These are phyloP conservation scores for Talaromyces trachyspermus DNA, from an alignment of 495 filamentous ascomycete species.

Conservation along the genomic window DNA sequence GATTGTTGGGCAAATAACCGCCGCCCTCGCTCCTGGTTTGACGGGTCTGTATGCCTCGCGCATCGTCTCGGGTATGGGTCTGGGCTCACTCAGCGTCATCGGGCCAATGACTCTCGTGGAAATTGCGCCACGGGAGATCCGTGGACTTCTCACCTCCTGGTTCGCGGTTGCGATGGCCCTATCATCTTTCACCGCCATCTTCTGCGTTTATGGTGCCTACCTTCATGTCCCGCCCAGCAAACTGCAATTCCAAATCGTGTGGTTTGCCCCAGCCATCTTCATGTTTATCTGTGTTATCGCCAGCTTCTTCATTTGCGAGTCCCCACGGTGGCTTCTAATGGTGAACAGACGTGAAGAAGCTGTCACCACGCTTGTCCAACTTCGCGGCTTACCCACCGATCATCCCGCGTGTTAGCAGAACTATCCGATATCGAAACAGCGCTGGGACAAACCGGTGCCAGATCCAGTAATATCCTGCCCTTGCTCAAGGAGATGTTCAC, in stretches of 20 bases:
- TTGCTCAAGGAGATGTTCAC: slow-evolving; percentile 10
- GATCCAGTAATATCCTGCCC: background rate
- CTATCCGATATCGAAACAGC: slow-evolving; percentile 50
- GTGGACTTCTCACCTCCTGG: slow-evolving; percentile 14
- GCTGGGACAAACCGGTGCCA: background rate
- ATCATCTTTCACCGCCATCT: background rate
- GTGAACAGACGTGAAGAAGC: slow-evolving; percentile 49
- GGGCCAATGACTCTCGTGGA: slow-evolving; percentile 12
- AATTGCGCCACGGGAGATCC: slow-evolving; percentile 10
- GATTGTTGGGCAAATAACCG: slow-evolving; percentile 12
- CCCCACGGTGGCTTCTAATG: slow-evolving; percentile 62
- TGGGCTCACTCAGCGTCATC: slow-evolving; percentile 11
- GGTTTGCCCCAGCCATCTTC: slow-evolving; percentile 34
- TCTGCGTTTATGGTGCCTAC: slow-evolving; percentile 8
- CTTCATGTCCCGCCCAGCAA: slow-evolving; percentile 7
- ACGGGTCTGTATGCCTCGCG: slow-evolving; percentile 9
- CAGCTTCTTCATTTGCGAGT: slow-evolving; percentile 58
- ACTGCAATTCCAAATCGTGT: slow-evolving; percentile 13
- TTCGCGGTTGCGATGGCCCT: slow-evolving; percentile 11
- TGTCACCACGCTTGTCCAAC: slow-evolving; percentile 40
- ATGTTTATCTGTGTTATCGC: slow-evolving; percentile 29
- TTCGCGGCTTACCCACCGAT: slow-evolving; percentile 50
- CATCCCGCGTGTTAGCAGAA: slow-evolving; percentile 49
- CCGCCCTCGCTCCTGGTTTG: slow-evolving; percentile 4
- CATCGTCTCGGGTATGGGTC: slow-evolving; percentile 14